Evolutionary conservation across 2,329 filamentous ascomycete genomes (phyloP), one percentile per base, ranked within the genome.

Genomic region (Malbranchea cinnamomea): DNA sequence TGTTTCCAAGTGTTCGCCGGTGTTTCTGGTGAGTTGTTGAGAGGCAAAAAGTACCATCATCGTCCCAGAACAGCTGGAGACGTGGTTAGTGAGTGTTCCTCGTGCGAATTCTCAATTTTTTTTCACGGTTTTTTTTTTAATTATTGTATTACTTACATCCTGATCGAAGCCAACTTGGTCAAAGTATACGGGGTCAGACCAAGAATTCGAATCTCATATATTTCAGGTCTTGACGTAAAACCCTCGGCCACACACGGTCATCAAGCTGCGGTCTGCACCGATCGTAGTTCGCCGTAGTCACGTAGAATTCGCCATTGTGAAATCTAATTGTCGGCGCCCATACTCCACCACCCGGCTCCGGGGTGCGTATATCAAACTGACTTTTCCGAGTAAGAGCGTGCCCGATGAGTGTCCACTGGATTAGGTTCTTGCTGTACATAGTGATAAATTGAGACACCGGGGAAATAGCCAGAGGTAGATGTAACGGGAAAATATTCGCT

Each of bases 81-180:
- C n/a, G 7, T n/a, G n/a, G 6, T 11, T 10, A 12, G 5, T n/a
- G 13, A 14, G 7, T 5, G 7, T n/a, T 25, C n/a, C n/a, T n/a
- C n/a, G n/a, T n/a, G n/a, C n/a, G n/a, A n/a, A n/a, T n/a, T n/a
- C n/a, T n/a, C n/a, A n/a, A n/a, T n/a, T n/a, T n/a, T n/a, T n/a
- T n/a, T n/a, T n/a, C n/a, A 4, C 23, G 7, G 23, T 13, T 25
- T 6, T 3, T 2, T 22, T 26, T 8, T 10, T 6, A 3, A 23
- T 7, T 11, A 3, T n/a, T 1, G 17, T 12, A 25, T 12, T 5
- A 48, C 51, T 40, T 42, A 64, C 61, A 44, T 67, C 64, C 43
- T 67, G 65, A 36, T 68, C 63, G 31, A 67, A 67, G 2, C 64
- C 64, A 1, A 62, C 53, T 24, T 66, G 62, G 30, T 69, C 66